Evolutionary conservation across 768 basidiomycete genomes (phyloP), one percentile per base, ranked within the genome.

Genomic region (Suillus fuscotomentosus): DNA sequence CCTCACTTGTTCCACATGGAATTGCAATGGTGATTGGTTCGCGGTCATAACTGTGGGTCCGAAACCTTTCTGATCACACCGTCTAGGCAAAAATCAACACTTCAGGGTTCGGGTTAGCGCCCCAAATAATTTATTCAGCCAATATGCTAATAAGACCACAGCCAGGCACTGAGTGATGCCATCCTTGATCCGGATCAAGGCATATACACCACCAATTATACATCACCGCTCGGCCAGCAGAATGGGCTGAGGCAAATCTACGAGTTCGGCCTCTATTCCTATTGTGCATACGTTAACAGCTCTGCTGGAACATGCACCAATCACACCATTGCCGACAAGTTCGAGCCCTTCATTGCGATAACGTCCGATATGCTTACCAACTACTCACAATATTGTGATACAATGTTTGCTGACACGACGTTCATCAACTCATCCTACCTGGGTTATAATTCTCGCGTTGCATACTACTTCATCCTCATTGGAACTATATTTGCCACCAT

Each of bases 221-320:
- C 85, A 41, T 81, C 83, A 50, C 87, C 91, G 5, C 84, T 94
- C 2, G 81, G 80, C 56, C 71, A 76, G 56, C 70, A 79, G 54
- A 77, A 79, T 15, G 92, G 92, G 22, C 77, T 94, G 63, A 85
- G 92, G 69, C 83, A 88, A 72, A 75, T 81, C 65, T 94, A 94
- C 77, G 79, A 86, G 65, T 94, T 89, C 67, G 92, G 92, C n/a
- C 79, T 94, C 31, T 94, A 94, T 77, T 86, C 87, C 22, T 86
- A 90, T 72, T 94, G 92, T 69, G 92, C 83, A 69, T 93, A 88
- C 69, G 78, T 89, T 68, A 83, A 86, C 67, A 75, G 77, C 48
- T 81, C 82, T 24, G 79, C 78, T 38, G 92, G 91, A 34, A 82
- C 76, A 57, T 94, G 92, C 73, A 83, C 87, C 38, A 88, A 87